phyloP scores from a whole-genome alignment of 148 eudicot genomes.

The Cornus florida region DNA sequence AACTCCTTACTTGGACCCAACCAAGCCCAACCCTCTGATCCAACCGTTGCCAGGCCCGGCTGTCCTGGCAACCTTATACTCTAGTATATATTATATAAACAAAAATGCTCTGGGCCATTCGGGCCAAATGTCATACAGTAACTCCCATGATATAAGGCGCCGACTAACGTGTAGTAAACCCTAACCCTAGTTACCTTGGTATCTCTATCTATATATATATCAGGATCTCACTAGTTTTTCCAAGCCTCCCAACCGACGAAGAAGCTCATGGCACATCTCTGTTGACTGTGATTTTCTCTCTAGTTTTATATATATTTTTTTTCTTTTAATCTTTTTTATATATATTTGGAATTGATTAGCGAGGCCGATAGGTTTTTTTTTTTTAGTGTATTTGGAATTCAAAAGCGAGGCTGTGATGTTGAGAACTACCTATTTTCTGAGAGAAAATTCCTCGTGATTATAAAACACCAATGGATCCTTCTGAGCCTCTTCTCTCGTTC shows the following conservation, averaged over 20 bases:
- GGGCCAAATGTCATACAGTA: too few species aligned
- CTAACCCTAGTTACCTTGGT: background rate
- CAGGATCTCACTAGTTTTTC: background rate
- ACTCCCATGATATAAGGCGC: background rate
- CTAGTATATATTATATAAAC: too few species aligned
- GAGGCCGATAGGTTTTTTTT: conserved; percentile 13
- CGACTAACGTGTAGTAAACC: background rate
- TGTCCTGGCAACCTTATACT: too few species aligned
- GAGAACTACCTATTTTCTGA: conserved; percentile 55
- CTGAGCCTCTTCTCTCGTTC: conserved; percentile 31
- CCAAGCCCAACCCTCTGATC: too few species aligned
- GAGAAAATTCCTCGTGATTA: conserved; percentile 27
- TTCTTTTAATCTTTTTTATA: background rate
- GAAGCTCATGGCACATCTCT: background rate
- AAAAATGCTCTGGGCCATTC: too few species aligned
- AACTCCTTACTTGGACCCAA: too few species aligned
- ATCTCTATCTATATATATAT: background rate
- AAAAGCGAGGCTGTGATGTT: conserved; percentile 34
- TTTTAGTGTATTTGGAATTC: background rate
- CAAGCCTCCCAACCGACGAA: background rate
- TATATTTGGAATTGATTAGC: background rate
- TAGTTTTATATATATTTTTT: background rate
- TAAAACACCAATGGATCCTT: conserved; percentile 61
- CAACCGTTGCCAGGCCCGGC: too few species aligned
- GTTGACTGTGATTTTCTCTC: background rate